Evolutionary conservation across 768 basidiomycete genomes (phyloP), one percentile per base, ranked within the genome.

Genomic region (Tylopilus rubrobrunneus): DNA sequence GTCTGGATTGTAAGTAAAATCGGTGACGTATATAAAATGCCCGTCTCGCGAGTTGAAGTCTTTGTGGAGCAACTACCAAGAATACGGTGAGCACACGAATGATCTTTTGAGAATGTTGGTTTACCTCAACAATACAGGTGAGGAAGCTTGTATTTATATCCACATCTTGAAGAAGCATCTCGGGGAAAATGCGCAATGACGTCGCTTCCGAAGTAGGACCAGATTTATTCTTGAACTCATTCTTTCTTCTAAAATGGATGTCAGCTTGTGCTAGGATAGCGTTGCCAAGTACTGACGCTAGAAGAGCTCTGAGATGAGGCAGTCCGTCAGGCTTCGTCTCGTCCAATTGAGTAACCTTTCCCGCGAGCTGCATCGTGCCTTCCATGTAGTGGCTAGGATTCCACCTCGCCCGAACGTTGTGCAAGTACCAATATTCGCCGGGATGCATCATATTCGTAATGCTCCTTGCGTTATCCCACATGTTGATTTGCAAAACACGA

Each of bases 71-170:
- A 85, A 64, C 85, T 86, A 52, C 14, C 49, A 31, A 27, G 29
- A 41, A 49, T 23, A 37, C 14, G 23, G 37, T 56, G 21, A 42
- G 46, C 11, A 48, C 25, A 17, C 28, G 29, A 21, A n/a, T 6
- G 23, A 48, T 25, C n/a, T 19, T 31, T 33, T 15, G 34, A 45
- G 11, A 28, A 37, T 57, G 43, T 59, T 25, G 40, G 12, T 51
- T 28, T 63, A 85, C 85, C 76, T 86, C 81, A 37, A 83, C 82
- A 14, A 78, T 73, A 56, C 83, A 85, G 45, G 77, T 76, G 55
- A 85, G 77, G 55, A 80, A 76, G 29, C 58, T 63, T 1, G 72
- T 70, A 34, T 72, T 74, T 34, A 65, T 62, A 15, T 70, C 70
- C 6, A 72, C 78, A 48, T 84, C 76, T 60, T 75, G 67, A 55